Percentiles rank a stretch among this genome's conserved stretches.
Conservation (phyloP, 495 filamentous ascomycete species). For the Diplogelasinospora grovesii region DNA sequence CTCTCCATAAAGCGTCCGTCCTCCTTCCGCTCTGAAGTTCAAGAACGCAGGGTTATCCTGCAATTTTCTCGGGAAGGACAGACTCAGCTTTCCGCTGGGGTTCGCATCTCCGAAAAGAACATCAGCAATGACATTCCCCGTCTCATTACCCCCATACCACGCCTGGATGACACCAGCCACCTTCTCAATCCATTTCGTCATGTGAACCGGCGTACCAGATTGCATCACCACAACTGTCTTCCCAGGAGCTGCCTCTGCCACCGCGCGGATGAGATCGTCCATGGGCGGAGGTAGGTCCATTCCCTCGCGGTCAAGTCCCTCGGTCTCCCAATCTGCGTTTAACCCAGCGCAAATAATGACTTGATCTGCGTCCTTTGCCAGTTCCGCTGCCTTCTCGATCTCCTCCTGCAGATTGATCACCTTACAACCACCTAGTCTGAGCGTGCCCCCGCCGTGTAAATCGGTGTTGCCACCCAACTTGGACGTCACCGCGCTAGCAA, state of each 20-base stretch:
- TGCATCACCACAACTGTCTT: slow-evolving; percentile 57
- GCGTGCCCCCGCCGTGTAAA: slow-evolving; percentile 55
- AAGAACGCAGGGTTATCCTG: slow-evolving; percentile 71
- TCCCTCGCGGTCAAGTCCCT: slow-evolving; percentile 55
- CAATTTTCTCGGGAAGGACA: slow-evolving; percentile 59
- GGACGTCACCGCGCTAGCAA: slow-evolving; percentile 57
- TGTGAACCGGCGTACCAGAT: slow-evolving; percentile 57
- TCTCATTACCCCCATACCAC: slow-evolving; percentile 57
- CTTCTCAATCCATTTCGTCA: slow-evolving; percentile 55
- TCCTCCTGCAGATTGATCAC: slow-evolving; percentile 52
- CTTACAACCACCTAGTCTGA: slow-evolving; percentile 56
- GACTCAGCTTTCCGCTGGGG: slow-evolving; percentile 59
- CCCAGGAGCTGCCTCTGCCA: slow-evolving; percentile 50
- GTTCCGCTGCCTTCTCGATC: slow-evolving; percentile 53
- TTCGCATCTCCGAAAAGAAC: slow-evolving; percentile 61
- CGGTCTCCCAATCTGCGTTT: slow-evolving; percentile 59
- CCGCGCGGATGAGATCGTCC: slow-evolving; percentile 51
- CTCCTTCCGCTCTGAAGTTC: slow-evolving; percentile 64
- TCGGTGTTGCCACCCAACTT: slow-evolving; percentile 49
- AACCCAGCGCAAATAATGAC: slow-evolving; percentile 57
- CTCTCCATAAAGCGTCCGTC: slow-evolving; percentile 68
- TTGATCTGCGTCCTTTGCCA: slow-evolving; percentile 56
- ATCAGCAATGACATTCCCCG: slow-evolving; percentile 59
- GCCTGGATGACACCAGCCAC: slow-evolving; percentile 48
- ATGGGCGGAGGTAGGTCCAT: slow-evolving; percentile 53